These are phyloP conservation scores for Boletus rubroflammeus DNA, from an alignment of 768 basidiomycete genomes.

Conservation along the genomic window DNA sequence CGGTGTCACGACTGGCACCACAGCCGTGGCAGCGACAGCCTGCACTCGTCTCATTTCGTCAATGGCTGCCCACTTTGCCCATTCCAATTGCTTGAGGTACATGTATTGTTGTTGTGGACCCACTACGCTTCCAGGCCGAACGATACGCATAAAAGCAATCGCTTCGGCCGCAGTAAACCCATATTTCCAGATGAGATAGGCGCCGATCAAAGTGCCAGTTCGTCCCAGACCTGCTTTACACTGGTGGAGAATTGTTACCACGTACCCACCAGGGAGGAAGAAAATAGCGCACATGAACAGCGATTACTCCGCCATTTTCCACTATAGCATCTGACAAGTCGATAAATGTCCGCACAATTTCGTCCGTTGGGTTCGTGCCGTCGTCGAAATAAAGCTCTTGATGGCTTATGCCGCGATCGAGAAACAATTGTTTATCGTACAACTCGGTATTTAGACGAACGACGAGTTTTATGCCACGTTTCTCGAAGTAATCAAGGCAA, in stretches of 20 bases:
- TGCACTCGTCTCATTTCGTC: conserved; percentile 63
- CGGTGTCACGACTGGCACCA: conserved; percentile 58
- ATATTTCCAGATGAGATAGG: conserved; percentile 98
- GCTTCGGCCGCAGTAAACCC: conserved; percentile 95
- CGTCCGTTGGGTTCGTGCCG: conserved; percentile 95
- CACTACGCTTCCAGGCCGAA: conserved; percentile 90
- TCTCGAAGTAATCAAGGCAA: conserved; percentile 91
- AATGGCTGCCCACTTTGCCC: conserved; percentile 88
- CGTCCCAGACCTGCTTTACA: conserved; percentile 97
- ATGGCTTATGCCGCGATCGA: conserved; percentile 83
- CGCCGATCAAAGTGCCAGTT: conserved; percentile 95
- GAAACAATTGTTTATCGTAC: conserved; percentile 79
- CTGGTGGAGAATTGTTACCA: conserved; percentile 39
- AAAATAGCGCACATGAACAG: conserved; percentile 69
- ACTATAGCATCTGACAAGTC: conserved; percentile 78
- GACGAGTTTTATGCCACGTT: conserved; percentile 82
- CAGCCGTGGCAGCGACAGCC: conserved; percentile 38
- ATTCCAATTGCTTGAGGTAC: conserved; percentile 91
- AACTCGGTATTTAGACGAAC: conserved; percentile 91
- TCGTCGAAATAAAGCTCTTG: conserved; percentile 96
- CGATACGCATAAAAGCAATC: conserved; percentile 97
- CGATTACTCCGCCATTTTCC: conserved; percentile 74
- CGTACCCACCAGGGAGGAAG: conserved; percentile 10
- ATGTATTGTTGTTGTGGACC: conserved; percentile 93
- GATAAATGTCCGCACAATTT: conserved; percentile 90